Conservation (phyloP, 78 protist species). For the Capsaspora owczarzaki region DNA sequence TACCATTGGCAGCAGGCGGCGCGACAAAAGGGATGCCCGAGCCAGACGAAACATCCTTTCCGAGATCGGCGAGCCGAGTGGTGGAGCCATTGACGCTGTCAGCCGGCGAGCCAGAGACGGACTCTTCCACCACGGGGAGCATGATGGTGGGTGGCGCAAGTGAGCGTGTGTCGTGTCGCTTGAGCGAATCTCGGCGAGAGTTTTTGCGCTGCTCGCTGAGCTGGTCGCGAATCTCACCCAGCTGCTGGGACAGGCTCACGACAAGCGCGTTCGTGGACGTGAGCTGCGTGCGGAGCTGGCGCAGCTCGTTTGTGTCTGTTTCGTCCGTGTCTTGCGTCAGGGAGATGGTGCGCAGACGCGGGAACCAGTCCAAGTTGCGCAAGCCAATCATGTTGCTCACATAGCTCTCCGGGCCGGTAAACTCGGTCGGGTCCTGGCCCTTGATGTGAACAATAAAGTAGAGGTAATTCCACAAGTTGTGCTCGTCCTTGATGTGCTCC, state of each 20-base stretch:
- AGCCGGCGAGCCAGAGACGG: too few species aligned
- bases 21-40: too few species aligned
- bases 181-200: not conserved
- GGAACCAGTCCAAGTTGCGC: constrained; percentile 11
- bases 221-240: not conserved
- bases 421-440: constrained; percentile 34
- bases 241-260: not conserved
- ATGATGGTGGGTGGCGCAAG: too few species aligned
- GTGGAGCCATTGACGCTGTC: too few species aligned
- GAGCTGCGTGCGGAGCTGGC: not conserved
- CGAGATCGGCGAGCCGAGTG: too few species aligned
- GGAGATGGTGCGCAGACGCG: constrained; percentile 15
- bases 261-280: not conserved
- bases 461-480: constrained; percentile 66
- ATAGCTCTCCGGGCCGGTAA: constrained; percentile 50
- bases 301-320: not conserved
- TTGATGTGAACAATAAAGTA: constrained; percentile 41
- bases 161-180: not conserved
- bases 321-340: not conserved
- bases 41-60: too few species aligned
- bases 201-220: not conserved
- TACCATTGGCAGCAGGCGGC: too few species aligned
- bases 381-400: constrained; percentile 2
- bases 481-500: constrained; percentile 41
- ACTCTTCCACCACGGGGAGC: too few species aligned